Evolutionary conservation across 106 monocot species (phyloP).

Genomic region (Vanilla planifolia): DNA sequence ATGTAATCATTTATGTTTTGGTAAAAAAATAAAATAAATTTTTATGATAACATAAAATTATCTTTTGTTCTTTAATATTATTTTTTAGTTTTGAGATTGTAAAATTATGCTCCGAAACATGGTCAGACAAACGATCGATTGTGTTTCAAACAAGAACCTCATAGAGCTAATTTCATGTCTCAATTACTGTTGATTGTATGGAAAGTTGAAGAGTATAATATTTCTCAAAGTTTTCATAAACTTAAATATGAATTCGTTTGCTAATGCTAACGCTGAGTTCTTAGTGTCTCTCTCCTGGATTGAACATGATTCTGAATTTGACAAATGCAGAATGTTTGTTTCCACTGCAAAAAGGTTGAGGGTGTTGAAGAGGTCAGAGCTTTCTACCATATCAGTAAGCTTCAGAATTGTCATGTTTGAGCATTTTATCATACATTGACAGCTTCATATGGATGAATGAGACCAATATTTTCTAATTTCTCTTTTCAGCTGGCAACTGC

Average conservation of each 20-base stretch:
- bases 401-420: background rate
- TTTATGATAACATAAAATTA: too few relatives aligned
- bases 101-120: too few relatives aligned
- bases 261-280: too few relatives aligned
- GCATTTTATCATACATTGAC: background rate
- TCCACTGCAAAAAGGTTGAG: slow-evolving; percentile 64
- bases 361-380: slow-evolving; percentile 69
- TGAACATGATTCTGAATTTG: background rate
- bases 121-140: too few relatives aligned
- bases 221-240: background rate
- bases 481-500: slow-evolving; percentile 25
- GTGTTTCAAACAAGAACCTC: too few relatives aligned
- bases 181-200: background rate
- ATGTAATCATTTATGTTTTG: too few relatives aligned
- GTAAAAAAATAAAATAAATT: too few relatives aligned
- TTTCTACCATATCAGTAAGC: slow-evolving; percentile 43
- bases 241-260: too few relatives aligned
- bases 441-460: background rate
- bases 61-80: too few relatives aligned
- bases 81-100: too few relatives aligned
- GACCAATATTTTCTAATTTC: background rate
- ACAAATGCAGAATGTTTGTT: slow-evolving; percentile 62
- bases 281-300: too few relatives aligned
- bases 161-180: too few relatives aligned
- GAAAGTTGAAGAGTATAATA: background rate